Evolutionary conservation across 139 green algal genomes (phyloP), one percentile per base, ranked within the genome.

Genomic region (Chlorella sorokiniana): DNA sequence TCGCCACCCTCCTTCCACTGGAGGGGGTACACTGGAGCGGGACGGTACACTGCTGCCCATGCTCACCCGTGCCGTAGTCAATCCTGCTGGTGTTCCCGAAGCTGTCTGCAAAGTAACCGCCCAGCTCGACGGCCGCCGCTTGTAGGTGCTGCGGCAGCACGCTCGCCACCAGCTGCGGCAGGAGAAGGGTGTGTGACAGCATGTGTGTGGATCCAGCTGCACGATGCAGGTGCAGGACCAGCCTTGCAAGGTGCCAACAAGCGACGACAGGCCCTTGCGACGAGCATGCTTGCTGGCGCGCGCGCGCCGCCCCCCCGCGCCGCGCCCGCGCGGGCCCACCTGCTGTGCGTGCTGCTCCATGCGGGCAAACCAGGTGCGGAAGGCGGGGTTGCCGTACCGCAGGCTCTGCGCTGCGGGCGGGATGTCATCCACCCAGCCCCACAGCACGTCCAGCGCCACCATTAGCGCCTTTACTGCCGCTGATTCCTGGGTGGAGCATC

Each of bases 311-410:
- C 7, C 52, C 8, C 52, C 10, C 52, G 11, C 6, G 3, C 52
- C 40, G 29, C 59, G 18, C 10, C 61, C 48, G 78, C n/a, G 31
- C 81, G 23, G n/a, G 22, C 68, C 10, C 59, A 38, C 38, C 48
- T 81, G 42, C 35, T 64, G 31, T 1, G 87, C 84, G 0, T 70
- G 62, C 20, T 94, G 84, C 9, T 74, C 42, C 84, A 97, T 85
- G 9, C 68, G 62, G 0, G 78, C 88, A 78, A 85, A 82, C 96
- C 96, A 98, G 3, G 80, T 54, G 76, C 76, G 87, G 86, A 92
- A 99, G 0, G 96, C 90, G 0, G 96, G 93, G 87, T 99, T 99
- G 80, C 96, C 96, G 81, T 98, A 99, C 6, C 96, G 90, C 81
- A 98, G 81, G 25, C 83, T 86, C 37, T 97, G 91, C 79, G 91